These are phyloP conservation scores for Pseudogymnoascus sp. DNA, from an alignment of 2,329 filamentous ascomycete species.

Conservation along the genomic window DNA sequence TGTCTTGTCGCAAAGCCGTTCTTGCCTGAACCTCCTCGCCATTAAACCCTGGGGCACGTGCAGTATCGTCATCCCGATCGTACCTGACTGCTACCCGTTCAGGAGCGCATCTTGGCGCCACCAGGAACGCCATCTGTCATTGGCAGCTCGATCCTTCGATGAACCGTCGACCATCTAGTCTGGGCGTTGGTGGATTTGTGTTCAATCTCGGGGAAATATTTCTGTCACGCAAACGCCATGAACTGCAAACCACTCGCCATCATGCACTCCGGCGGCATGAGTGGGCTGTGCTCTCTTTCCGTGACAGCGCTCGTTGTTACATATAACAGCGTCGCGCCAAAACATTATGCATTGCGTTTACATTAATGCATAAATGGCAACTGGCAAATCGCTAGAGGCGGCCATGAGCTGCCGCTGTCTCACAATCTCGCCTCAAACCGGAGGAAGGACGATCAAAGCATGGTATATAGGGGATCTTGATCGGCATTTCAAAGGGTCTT, in stretches of 20 bases:
- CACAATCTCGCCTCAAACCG: background rate
- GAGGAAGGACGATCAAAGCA: background rate
- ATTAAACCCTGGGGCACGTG: background rate
- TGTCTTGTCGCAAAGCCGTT: background rate
- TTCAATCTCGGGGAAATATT: background rate
- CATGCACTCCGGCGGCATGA: background rate
- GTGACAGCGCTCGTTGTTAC: background rate
- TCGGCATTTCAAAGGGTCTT: conserved; percentile 5
- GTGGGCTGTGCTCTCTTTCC: background rate
- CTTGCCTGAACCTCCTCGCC: background rate
- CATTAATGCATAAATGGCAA: background rate
- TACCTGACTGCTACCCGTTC: background rate
- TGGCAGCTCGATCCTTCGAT: background rate
- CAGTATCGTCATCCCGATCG: background rate
- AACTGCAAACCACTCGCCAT: background rate
- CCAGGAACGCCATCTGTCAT: background rate
- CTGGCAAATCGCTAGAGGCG: background rate
- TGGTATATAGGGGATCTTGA: background rate
- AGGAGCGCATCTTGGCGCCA: background rate
- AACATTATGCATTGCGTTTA: background rate
- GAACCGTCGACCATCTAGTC: background rate
- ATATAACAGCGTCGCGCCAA: background rate
- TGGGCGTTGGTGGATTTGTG: background rate
- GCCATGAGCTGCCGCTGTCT: background rate
- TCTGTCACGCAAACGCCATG: background rate